phyloP scores from a whole-genome alignment of 2,329 filamentous ascomycete species.

The Fusarium dlaminii region DNA sequence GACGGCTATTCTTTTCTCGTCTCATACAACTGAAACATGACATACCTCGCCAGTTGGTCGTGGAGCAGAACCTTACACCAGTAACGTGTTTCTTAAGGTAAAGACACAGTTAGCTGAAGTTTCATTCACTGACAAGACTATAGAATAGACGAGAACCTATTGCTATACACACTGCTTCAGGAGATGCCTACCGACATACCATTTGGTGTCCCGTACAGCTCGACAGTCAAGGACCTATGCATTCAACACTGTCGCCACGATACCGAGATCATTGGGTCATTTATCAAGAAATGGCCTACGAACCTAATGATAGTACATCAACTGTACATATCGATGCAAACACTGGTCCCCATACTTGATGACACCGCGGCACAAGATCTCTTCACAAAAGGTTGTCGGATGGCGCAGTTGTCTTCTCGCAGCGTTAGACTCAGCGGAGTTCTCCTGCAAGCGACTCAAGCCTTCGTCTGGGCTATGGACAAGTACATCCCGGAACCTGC shows the following conservation, averaged over 20 bases:
- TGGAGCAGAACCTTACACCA: not conserved
- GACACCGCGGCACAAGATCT: not conserved
- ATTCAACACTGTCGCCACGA: not conserved
- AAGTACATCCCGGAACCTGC: not conserved
- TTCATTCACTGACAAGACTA: not conserved
- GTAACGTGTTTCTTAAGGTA: not conserved
- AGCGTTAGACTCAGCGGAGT: not conserved
- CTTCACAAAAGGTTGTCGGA: not conserved
- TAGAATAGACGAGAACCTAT: not conserved
- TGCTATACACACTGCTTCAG: not conserved
- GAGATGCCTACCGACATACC: not conserved
- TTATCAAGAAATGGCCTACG: not conserved
- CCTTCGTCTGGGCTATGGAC: not conserved
- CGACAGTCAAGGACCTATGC: not conserved
- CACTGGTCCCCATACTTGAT: not conserved
- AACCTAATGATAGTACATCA: not conserved
- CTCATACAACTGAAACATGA: not conserved
- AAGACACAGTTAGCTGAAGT: rapidly evolving
- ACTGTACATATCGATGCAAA: not conserved
- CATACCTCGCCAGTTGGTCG: not conserved
- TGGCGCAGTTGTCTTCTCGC: not conserved
- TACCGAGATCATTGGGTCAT: not conserved
- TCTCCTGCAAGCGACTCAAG: not conserved
- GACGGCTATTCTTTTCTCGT: not conserved
- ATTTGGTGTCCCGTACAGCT: not conserved